A percentile compares a stretch with the other conserved stretches of the same genome.
phyloP scores from a whole-genome alignment of 1,284 basidiomycete genomes.

The Prillingera fragicola region DNA sequence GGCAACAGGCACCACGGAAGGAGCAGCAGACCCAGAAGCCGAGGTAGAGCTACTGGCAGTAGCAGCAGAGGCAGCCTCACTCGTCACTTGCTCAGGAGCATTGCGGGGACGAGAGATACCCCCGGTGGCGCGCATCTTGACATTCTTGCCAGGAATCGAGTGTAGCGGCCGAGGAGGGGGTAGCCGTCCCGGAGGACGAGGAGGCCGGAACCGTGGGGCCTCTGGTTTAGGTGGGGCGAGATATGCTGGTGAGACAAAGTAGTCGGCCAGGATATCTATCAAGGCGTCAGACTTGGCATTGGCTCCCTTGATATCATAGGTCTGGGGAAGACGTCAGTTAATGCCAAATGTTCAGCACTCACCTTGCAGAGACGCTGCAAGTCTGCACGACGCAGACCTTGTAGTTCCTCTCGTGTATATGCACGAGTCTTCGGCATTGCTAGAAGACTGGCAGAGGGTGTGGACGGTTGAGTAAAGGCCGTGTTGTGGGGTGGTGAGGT shows the following conservation, averaged over 20 bases:
- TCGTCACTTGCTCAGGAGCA: no score
- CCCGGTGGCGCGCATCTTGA: no score
- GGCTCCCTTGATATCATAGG: conserved; percentile 41
- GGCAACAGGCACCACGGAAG: no score
- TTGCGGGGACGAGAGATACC: no score
- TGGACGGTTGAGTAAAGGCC: not conserved
- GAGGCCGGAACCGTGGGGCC: not conserved
- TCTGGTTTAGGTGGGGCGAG: conserved; percentile 6
- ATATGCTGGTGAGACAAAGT: conserved; percentile 29
- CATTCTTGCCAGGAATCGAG: not conserved
- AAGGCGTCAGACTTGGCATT: conserved; percentile 36
- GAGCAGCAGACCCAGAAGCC: no score
- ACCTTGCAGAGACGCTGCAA: conserved; percentile 43
- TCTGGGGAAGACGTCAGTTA: conserved; percentile 16
- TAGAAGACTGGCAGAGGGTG: not conserved
- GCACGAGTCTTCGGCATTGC: conserved; percentile 29
- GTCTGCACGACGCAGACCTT: conserved; percentile 33
- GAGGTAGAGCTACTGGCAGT: no score
- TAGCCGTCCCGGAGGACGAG: not conserved
- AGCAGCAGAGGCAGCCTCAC: no score
- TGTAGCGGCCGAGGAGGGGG: not conserved
- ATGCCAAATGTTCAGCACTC: not conserved
- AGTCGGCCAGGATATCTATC: conserved; percentile 27
- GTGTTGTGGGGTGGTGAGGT: no score
- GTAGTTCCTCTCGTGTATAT: conserved; percentile 38